Evolutionary conservation across 805 yeast species (phyloP), one percentile per base, ranked within the genome.

Genomic region (Wickerhamiella kazuoi): DNA sequence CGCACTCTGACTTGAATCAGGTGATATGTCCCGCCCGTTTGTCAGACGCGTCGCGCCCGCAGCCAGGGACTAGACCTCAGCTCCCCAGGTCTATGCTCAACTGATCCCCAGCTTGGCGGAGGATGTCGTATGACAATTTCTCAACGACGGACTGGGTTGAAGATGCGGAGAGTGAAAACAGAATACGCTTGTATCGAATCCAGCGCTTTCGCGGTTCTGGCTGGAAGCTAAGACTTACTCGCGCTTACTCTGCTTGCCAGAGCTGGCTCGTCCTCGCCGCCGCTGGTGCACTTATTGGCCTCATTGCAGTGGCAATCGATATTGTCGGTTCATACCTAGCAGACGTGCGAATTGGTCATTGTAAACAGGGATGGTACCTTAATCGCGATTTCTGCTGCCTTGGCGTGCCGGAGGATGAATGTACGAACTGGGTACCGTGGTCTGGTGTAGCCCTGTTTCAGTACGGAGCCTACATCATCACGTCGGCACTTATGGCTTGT

Each of bases 261-360:
- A 71, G 71, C 41, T 83, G 96, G 79, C 50, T 83, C 1, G 77
- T 79, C 0, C 61, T 90, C 28, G 77, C 86, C 0, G 48, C 68
- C 2, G 80, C 83, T 43, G 99, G 97, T 0, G 53, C 76, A 1
- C 45, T 67, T 3, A 78, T 86, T 39, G 99, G 99, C 3, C 50
- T 71, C 2, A 76, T 83, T 30, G 97, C 98, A 0, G 94, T 83
- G 0, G 64, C 70, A 15, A 61, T 90, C 39, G 84, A 81, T 50
- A 71, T 87, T 15, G 67, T 83, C 15, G 83, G 97, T 0, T 87
- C 82, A 38, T 83, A 86, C 71, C 59, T 90, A n/a, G 78, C 83
- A 2, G 77, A 77, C 50, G 57, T 84, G 44, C 72, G 83, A 44
- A 61, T 71, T 2, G 98, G 98, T 0, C 72, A 76, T 56, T 90